phyloP scores from a whole-genome alignment of 148 eudicot species.

The Rhododendron mucronatum region DNA sequence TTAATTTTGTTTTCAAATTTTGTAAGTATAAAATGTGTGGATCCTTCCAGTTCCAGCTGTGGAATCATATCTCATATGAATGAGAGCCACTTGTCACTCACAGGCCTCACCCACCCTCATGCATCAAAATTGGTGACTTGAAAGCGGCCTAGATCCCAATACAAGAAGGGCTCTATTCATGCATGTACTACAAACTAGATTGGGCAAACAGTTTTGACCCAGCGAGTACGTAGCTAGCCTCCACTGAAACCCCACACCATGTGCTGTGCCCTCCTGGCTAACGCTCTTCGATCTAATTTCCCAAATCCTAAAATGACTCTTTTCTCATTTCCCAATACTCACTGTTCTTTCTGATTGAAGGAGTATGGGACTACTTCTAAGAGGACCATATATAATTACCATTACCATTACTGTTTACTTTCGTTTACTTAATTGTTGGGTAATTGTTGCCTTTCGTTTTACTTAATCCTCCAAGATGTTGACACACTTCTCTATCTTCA shows the following conservation, averaged over 20 bases:
- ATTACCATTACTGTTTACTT: not conserved
- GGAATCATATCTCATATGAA: not conserved
- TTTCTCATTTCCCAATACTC: not conserved
- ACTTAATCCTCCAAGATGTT: not conserved
- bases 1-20: no score
- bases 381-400: not conserved
- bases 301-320: not conserved
- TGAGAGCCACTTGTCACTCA: not conserved
- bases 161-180: not conserved
- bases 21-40: not conserved
- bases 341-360: not conserved
- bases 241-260: not conserved
- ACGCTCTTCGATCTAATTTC: not conserved
- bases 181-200: not conserved
- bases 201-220: conserved; percentile 1
- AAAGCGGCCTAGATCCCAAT: not conserved
- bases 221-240: not conserved
- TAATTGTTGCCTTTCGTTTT: not conserved
- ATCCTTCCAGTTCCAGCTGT: no score
- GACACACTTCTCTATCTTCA: not conserved
- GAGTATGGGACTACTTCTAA: not conserved
- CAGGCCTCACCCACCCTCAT: not conserved
- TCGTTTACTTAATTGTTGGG: not conserved
- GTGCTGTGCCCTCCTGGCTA: not conserved
- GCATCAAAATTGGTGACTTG: not conserved